Conservation (phyloP, 2,329 filamentous ascomycete species). For the Alternaria arbusti region DNA sequence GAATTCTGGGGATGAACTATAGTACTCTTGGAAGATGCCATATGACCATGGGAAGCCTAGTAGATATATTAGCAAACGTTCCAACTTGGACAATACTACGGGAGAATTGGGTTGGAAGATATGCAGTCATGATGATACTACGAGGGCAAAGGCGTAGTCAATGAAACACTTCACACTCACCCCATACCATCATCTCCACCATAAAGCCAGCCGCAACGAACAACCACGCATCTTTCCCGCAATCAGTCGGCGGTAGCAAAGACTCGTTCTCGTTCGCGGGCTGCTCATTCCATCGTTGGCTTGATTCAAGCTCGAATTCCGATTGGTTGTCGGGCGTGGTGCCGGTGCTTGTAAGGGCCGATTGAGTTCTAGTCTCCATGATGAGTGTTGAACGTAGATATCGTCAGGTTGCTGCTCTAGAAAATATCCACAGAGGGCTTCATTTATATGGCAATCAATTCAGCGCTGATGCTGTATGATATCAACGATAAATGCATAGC, state of each 20-base stretch:
- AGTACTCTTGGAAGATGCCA: slow-evolving; percentile 75
- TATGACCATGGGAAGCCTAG: slow-evolving; percentile 72
- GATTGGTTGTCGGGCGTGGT: slow-evolving; percentile 1
- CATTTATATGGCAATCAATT: neutral
- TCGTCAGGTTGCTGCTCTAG: neutral
- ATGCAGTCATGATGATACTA: neutral
- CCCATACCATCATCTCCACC: slow-evolving; percentile 60
- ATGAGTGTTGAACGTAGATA: neutral
- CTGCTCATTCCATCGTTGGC: slow-evolving; percentile 4
- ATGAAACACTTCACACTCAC: slow-evolving; percentile 11
- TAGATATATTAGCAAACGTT: slow-evolving; percentile 1
- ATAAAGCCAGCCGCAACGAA: slow-evolving; percentile 58
- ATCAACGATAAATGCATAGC: neutral
- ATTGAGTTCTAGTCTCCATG: slow-evolving; percentile 1
- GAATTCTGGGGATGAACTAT: slow-evolving; percentile 66
- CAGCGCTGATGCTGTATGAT: neutral
- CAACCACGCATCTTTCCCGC: slow-evolving; percentile 59
- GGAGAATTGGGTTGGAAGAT: neutral
- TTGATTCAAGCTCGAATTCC: slow-evolving; percentile 6
- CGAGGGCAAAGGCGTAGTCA: neutral
- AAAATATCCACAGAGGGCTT: neutral
- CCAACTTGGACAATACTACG: too few species aligned
- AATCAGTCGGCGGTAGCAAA: slow-evolving; percentile 55
- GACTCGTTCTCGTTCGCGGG: slow-evolving; percentile 11
- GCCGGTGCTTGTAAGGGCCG: neutral